Evolutionary conservation across 1,284 basidiomycete genomes (phyloP).

Genomic region (Leccinum angustisporum): DNA sequence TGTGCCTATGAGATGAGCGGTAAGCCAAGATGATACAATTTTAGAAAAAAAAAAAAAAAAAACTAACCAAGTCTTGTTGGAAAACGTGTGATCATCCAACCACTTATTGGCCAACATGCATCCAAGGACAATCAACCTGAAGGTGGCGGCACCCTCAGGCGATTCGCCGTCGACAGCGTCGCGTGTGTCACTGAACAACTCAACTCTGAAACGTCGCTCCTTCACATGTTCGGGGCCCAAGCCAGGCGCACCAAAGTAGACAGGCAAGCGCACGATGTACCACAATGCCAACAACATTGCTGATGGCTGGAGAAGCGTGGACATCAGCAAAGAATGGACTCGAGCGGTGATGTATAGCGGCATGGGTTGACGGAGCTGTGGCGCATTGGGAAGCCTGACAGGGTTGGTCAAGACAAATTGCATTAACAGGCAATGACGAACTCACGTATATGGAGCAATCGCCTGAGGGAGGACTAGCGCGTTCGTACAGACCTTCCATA

Average conservation of each 20-base stretch:
- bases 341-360: constrained; percentile 51
- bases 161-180: constrained; percentile 50
- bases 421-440: too few relatives aligned
- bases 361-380: constrained; percentile 40
- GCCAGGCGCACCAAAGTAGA: constrained; percentile 54
- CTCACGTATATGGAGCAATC: constrained; percentile 44
- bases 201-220: constrained; percentile 61
- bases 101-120: constrained; percentile 90
- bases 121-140: constrained; percentile 74
- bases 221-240: constrained; percentile 50
- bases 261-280: constrained; percentile 79
- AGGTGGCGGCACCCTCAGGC: constrained; percentile 57
- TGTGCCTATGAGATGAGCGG: constrained; percentile 41
- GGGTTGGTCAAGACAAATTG: too few relatives aligned
- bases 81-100: constrained; percentile 90
- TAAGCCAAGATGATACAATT: constrained; percentile 1
- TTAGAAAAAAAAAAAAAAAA: neutral
- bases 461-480: constrained; percentile 54
- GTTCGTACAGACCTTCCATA: constrained; percentile 77
- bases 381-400: constrained; percentile 39
- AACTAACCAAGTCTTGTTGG: constrained; percentile 76
- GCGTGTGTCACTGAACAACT: constrained; percentile 54
- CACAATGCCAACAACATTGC: constrained; percentile 78
- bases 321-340: constrained; percentile 70
- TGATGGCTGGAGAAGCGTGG: constrained; percentile 79